Base-by-base conservation (phyloP, 2,329 filamentous ascomycete genomes). In the Neonectria magnoliae region DNA sequence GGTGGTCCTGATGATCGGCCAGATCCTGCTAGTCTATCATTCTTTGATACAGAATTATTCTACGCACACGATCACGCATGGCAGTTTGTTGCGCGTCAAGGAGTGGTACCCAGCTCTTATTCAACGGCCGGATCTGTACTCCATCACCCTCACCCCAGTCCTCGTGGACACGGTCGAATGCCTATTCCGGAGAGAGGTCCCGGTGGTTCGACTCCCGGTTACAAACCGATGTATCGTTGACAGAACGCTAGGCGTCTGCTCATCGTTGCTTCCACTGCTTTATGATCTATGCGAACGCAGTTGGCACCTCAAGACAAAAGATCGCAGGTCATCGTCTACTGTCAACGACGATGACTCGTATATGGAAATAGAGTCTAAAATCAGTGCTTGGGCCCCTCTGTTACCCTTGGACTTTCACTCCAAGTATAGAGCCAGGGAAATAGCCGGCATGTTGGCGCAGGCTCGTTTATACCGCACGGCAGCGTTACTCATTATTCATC, bases 401-500 rank as follows among this genome's bases (percentile, higher is more conserved):
- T 10, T 47, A 11, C 52, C 57, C 7, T 11, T 51, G 7, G 22
- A 60, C 2, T 18, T 69, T 22, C 29, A 54, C 41, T 14, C 20
- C 4, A 44, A 55, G 16, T 68, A 60, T 27, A n/a, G 45, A 2
- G 11, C 57, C 2, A 31, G 18, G 4, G 68, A 66, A 29, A 27
- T 55, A n/a, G 36, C 29, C n/a, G 48, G 38, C 45, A 64, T 69
- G 41, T 41, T 68, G 5, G 44, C 59, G 2, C 68, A 69, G 16
- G 65, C 66, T 5, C 57, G 62, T 3, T 22, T 63, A 8, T 69
- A 66, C 41, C 65, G 66, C 10, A 22, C 36, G 1, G 65, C 62
- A 14, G 41, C 62, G 18, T 52, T 69, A 3, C 63, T 69, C 4
- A 53, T 68, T 13, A 66, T 69, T 13, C 68, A 69, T 31, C 60